Base-by-base conservation (phyloP, 257 asterid genomes). In the Asclepias syriaca region DNA sequence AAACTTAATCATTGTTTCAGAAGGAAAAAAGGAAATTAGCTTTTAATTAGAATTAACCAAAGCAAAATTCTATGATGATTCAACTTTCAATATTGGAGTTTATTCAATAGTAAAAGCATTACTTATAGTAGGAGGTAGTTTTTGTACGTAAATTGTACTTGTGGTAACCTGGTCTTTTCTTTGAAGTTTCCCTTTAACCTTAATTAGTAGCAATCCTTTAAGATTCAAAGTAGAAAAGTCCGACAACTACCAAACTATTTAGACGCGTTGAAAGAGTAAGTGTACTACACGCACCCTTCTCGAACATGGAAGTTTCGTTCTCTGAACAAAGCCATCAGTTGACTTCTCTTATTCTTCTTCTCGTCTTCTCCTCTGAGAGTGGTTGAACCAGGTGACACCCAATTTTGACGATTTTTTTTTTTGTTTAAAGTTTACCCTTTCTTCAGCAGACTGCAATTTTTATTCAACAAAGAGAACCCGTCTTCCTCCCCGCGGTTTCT, bases 261-360 rank as follows among this genome's bases (percentile, higher is more conserved):
- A 12, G 14, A 66, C 59, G 67, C 46, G 72, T 40, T 66, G 0
- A 43, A 43, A 43, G 6, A 43, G 48, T 43, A 43, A 43, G 48
- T 43, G 7, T 3, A 19, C 2, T 54, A 19, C 21, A 22, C 27
- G 7, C 59, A 54, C 11, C 58, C 58, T 54, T 54, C 58, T 54
- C 24, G 58, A 54, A 54, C 39, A 34, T 34, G 39, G 39, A 34
- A 4, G 29, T 68, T 66, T 68, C 66, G 64, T 46, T 49, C 22
- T 18, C 57, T 40, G 46, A 48, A 48, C 16, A 13, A 68, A 39
- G 29, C 45, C 77, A 66, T 78, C 70, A 9, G 73, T 82, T 87
- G 93, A 85, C 88, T 84, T 75, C 46, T 75, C 83, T 77, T 68
- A 2, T 48, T 48, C 53, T 48, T 69, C 50, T 39, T 57, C 21